phyloP scores from a whole-genome alignment of 306 rosid genomes.

The Cercis canadensis region DNA sequence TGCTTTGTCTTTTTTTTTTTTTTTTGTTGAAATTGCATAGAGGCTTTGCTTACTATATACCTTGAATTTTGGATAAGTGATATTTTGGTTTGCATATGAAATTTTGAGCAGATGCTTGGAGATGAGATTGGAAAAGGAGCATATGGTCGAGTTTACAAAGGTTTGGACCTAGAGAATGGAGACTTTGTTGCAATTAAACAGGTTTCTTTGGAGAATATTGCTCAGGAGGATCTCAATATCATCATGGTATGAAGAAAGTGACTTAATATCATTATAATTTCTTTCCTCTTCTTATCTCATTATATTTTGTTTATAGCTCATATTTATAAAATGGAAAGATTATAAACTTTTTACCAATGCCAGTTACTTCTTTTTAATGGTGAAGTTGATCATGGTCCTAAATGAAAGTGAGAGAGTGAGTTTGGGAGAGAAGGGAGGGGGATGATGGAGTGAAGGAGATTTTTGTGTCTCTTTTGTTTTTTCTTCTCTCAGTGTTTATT shows the following conservation, averaged over 20 bases:
- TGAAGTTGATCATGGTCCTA: slow-evolving; percentile 24
- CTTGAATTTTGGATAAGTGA: slow-evolving; percentile 24
- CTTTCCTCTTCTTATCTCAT: background rate
- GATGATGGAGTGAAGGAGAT: background rate
- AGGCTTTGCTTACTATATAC: slow-evolving; percentile 17
- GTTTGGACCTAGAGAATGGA: slow-evolving; percentile 97
- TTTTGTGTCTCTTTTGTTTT: background rate
- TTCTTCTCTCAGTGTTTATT: no score
- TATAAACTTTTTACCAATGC: slow-evolving; percentile 13
- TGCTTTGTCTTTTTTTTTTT: slow-evolving; percentile 10
- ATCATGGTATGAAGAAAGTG: slow-evolving; percentile 71
- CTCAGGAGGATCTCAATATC: slow-evolving; percentile 98
- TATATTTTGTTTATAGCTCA: slow-evolving; percentile 10
- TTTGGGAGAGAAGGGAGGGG: background rate
- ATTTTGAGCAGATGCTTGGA: slow-evolving; percentile 87
- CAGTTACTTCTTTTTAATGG: background rate
- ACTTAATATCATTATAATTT: slow-evolving; percentile 24
- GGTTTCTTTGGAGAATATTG: slow-evolving; percentile 99
- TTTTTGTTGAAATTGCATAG: slow-evolving; percentile 9
- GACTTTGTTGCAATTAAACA: slow-evolving; percentile 98
- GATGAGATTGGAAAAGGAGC: slow-evolving; percentile 99
- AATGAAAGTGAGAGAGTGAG: slow-evolving; percentile 9
- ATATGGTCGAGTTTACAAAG: slow-evolving; percentile 97
- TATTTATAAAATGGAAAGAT: slow-evolving; percentile 20
- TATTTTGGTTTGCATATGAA: slow-evolving; percentile 34